Base-by-base conservation (phyloP, 164 flowering plant species). In the Pachysandra terminalis region DNA sequence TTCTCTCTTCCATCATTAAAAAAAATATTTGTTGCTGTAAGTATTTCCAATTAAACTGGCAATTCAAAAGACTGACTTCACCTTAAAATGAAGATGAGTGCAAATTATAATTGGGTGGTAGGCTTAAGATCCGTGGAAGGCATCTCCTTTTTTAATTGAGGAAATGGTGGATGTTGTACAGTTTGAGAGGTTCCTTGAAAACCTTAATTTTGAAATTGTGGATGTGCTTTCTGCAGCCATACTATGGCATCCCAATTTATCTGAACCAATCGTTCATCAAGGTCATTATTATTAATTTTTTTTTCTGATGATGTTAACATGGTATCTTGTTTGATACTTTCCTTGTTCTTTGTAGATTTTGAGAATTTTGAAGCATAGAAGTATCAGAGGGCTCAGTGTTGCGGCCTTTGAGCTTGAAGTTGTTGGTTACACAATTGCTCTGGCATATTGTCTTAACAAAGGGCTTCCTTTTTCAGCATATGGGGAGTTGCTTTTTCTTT, bases 381-480 rank as follows among this genome's bases (percentile, higher is more conserved):
- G 99, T 77, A 81, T 85, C n/a, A 83, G 88, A 63, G 99, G 99
- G 56, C 96, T 95, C 23, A 95, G 98, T 62, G 77, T 88, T 52
- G 71, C 78, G 16, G 73, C 90, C 12, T 92, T 92, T 78, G 99
- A 95, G 86, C 96, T 95, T 73, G 99, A 95, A 79, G 97, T 92
- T 7, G 84, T 90, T 58, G 99, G 98, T 15, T 92, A 83, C 71
- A 95, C 99, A 14, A 88, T 95, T 72, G 87, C 96, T 67, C 80
- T 95, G 69, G 88, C 98, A 1, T 95, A 92, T 69, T 95, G 98
- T 78, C 87, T 95, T 66, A 96, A 93, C 78, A 87, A 90, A 72
- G 87, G 87, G 61, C 89, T 95, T 70, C 98, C 98, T 5, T 92
- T 95, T 75, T 95, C 98, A 56, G 99, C 99, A 72, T 95, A 76